phyloP scores from a whole-genome alignment of 805 yeast species.

The Wickerhamiella nectarea region DNA sequence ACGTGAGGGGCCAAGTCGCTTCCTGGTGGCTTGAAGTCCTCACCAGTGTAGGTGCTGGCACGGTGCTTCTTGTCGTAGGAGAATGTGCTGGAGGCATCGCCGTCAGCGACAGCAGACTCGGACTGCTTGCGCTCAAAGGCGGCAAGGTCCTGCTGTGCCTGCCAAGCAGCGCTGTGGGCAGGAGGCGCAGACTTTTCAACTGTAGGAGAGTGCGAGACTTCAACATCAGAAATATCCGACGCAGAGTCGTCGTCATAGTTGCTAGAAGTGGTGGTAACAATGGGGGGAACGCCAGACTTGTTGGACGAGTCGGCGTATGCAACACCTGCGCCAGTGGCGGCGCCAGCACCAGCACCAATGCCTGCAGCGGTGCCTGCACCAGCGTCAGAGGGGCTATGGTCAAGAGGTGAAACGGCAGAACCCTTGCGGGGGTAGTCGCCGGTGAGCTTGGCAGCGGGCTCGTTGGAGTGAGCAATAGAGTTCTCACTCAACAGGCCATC shows the following conservation, averaged over 20 bases:
- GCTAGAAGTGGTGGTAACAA: not conserved
- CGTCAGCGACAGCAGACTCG: conserved; percentile 11
- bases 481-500: not conserved
- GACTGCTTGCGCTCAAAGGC: conserved; percentile 13
- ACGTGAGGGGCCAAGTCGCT: conserved; percentile 20
- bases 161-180: conserved; percentile 16
- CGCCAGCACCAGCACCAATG: not conserved
- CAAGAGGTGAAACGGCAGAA: not conserved
- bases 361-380: not conserved
- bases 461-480: not conserved
- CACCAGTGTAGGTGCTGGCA: conserved; percentile 19
- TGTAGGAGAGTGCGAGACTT: not conserved
- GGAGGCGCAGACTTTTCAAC: not conserved
- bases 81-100: conserved; percentile 22
- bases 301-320: not conserved
- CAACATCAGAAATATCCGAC: conserved; percentile 3
- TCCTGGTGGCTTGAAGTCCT: conserved; percentile 22
- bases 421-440: not conserved
- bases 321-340: not conserved
- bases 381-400: too few species aligned
- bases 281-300: not conserved
- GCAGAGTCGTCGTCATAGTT: not conserved
- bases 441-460: not conserved
- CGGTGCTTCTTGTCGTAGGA: conserved; percentile 24
- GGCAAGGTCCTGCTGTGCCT: conserved; percentile 16